Percentiles rank a stretch among this genome's conserved stretches.
phyloP scores from a whole-genome alignment of 495 filamentous ascomycete species.

The Penicillium atrosanguineum region DNA sequence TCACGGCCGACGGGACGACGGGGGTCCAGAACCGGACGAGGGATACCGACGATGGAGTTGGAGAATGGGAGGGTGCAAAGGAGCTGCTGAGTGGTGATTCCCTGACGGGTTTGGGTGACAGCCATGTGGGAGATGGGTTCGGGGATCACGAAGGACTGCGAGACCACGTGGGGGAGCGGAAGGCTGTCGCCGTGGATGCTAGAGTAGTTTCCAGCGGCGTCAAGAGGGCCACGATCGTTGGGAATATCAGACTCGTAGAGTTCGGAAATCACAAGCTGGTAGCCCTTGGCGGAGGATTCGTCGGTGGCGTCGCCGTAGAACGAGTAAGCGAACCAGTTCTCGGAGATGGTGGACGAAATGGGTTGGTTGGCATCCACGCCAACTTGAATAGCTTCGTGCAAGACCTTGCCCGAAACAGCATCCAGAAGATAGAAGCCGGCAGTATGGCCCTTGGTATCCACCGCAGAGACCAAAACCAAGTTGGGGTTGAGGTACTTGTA shows the following conservation, averaged over 20 bases:
- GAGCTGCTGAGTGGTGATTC: conserved; percentile 82
- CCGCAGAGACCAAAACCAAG: conserved; percentile 71
- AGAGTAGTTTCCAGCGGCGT: conserved; percentile 67
- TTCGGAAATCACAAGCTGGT: conserved; percentile 84
- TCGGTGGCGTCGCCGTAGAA: conserved; percentile 62
- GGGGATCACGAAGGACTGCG: conserved; percentile 76
- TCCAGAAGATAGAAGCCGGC: conserved; percentile 82
- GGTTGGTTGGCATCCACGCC: conserved; percentile 73
- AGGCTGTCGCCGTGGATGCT: conserved; percentile 49
- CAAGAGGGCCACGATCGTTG: conserved; percentile 84
- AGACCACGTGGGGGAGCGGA: conserved; percentile 65
- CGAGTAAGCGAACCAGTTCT: conserved; percentile 97
- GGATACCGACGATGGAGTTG: conserved; percentile 74
- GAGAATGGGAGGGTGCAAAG: conserved; percentile 70
- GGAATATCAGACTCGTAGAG: conserved; percentile 80
- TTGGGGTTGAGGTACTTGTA: conserved; percentile 98
- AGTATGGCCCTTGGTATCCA: conserved; percentile 47
- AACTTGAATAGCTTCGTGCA: conserved; percentile 66
- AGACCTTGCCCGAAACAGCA: conserved; percentile 75
- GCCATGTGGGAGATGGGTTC: conserved; percentile 73
- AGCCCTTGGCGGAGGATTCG: conserved; percentile 66
- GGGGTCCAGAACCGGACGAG: conserved; percentile 75
- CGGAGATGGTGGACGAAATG: conserved; percentile 73
- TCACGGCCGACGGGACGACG: conserved; percentile 86
- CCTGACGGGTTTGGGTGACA: conserved; percentile 87